Conservation (phyloP, 2,329 filamentous ascomycete genomes). For the Stachybotrys chartarum region DNA sequence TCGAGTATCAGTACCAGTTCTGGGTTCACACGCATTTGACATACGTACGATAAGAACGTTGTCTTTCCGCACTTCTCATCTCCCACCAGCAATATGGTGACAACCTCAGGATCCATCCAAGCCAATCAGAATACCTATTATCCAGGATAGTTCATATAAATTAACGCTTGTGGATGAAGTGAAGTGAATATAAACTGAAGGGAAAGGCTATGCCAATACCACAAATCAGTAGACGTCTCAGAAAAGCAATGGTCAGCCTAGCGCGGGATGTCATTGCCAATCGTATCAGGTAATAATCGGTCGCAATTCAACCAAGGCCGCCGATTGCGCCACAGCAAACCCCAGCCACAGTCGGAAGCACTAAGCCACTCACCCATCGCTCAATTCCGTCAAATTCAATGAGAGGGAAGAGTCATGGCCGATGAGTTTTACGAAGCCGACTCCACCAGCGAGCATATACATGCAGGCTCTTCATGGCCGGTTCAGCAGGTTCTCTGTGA, state of each 20-base stretch:
- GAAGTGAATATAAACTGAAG: too few relatives aligned
- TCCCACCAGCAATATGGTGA: constrained; percentile 51
- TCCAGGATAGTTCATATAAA: too few relatives aligned
- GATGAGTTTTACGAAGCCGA: neutral
- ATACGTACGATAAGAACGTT: constrained; percentile 52
- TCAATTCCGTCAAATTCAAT: neutral
- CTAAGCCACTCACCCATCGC: neutral
- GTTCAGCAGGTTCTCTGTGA: neutral
- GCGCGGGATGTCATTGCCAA: constrained; percentile 1
- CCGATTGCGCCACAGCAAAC: neutral
- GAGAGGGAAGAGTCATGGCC: neutral
- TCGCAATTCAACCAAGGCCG: neutral
- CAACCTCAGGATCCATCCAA: constrained; percentile 37
- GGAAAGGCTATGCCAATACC: too few relatives aligned
- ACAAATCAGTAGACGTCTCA: neutral
- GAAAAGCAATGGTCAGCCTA: neutral
- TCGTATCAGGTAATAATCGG: neutral
- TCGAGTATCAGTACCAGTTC: constrained; percentile 2
- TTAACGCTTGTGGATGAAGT: too few relatives aligned
- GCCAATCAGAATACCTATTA: too few relatives aligned
- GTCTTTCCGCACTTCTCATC: constrained; percentile 55
- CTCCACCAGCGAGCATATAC: neutral
- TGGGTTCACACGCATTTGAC: neutral
- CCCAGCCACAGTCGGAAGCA: neutral
- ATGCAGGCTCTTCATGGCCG: neutral